Conservation (phyloP, 768 basidiomycete species). For the Pluteus cervinus region DNA sequence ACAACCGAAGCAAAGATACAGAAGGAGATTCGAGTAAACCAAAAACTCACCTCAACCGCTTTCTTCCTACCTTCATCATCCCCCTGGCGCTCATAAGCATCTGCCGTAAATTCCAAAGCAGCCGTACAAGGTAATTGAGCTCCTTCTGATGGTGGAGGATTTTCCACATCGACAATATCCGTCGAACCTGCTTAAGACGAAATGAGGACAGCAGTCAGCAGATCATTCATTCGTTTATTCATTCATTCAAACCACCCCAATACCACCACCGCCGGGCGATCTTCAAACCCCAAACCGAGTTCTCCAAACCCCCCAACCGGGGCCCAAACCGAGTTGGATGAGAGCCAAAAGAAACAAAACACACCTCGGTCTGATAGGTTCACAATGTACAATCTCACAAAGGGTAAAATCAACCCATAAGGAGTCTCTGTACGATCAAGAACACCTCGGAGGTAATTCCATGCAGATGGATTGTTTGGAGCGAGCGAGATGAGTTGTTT, state of each 20-base stretch:
- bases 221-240: no score
- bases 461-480: slow-evolving; percentile 91
- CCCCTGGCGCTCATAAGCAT: slow-evolving; percentile 57
- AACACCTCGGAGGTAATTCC: slow-evolving; percentile 95
- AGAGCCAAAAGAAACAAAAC: no score
- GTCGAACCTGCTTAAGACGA: no score
- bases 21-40: no score
- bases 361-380: slow-evolving; percentile 19
- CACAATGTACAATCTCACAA: slow-evolving; percentile 63
- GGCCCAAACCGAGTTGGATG: no score
- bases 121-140: slow-evolving; percentile 73
- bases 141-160: slow-evolving; percentile 56
- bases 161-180: slow-evolving; percentile 66
- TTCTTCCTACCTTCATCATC: slow-evolving; percentile 37
- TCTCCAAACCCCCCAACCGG: no score
- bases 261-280: no score
- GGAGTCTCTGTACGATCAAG: slow-evolving; percentile 58
- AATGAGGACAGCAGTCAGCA: no score
- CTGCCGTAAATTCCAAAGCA: slow-evolving; percentile 84
- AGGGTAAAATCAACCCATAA: slow-evolving; percentile 46
- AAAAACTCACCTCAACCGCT: slow-evolving; percentile 40
- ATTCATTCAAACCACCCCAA: no score
- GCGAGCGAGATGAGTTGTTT: slow-evolving; percentile 80
- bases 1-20: no score
- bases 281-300: no score